Conservation (phyloP, 805 yeast genomes). For the Lipomyces yamadae region DNA sequence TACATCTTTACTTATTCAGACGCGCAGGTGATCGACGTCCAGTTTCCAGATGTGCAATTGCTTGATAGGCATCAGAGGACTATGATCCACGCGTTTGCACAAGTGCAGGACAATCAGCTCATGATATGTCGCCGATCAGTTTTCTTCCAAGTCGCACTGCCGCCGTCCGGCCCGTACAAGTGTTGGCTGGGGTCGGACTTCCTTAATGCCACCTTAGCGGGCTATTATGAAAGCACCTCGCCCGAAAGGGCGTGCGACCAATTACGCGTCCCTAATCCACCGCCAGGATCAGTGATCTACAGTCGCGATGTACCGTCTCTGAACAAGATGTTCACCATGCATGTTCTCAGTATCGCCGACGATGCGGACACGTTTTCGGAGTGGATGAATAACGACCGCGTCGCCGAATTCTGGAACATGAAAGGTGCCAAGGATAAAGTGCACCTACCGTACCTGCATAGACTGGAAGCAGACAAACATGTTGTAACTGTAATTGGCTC, state of each 20-base stretch:
- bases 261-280: slow-evolving; percentile 16
- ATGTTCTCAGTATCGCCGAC: slow-evolving; percentile 17
- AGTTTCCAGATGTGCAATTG: neutral
- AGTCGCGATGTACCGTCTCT: slow-evolving; percentile 37
- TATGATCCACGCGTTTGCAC: neutral
- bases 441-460: slow-evolving; percentile 34
- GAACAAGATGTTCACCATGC: slow-evolving; percentile 23
- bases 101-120: neutral
- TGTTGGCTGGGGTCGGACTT: slow-evolving; percentile 1
- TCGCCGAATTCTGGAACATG: slow-evolving; percentile 40
- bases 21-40: neutral
- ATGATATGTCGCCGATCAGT: slow-evolving; percentile 11
- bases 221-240: neutral
- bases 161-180: slow-evolving; percentile 1
- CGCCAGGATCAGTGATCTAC: slow-evolving; percentile 17
- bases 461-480: slow-evolving; percentile 32
- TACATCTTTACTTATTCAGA: neutral
- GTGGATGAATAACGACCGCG: slow-evolving; percentile 41
- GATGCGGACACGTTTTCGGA: slow-evolving; percentile 30
- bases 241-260: slow-evolving; percentile 8
- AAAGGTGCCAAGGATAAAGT: slow-evolving; percentile 20
- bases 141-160: slow-evolving; percentile 4
- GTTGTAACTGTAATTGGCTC: slow-evolving; percentile 35
- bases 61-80: neutral
- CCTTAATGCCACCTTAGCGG: neutral